A percentile compares a stretch with the other conserved stretches of the same genome.
These are phyloP conservation scores for Lentinula aciculospora DNA, from an alignment of 768 basidiomycete genomes.

Conservation along the genomic window DNA sequence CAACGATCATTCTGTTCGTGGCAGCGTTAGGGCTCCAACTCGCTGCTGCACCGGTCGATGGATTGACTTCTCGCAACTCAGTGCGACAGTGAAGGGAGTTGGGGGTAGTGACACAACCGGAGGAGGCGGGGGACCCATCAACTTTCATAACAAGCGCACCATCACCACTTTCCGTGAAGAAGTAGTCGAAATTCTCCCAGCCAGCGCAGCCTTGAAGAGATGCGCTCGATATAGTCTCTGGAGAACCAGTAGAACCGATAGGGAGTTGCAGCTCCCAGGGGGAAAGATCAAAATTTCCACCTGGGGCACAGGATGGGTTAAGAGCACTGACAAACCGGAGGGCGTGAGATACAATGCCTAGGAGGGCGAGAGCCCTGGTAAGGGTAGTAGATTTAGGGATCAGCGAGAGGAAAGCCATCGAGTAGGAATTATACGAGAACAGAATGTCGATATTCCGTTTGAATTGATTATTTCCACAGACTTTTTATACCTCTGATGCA, in stretches of 20 bases:
- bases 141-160: slow-evolving; percentile 2
- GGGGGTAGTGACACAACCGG: not conserved
- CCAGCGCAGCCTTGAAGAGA: not conserved
- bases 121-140: not conserved
- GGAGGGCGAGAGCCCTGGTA: not conserved
- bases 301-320: slow-evolving; percentile 1
- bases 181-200: not conserved
- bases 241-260: not conserved
- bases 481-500: not conserved
- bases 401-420: not conserved
- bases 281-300: slow-evolving; percentile 3
- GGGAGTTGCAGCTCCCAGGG: slow-evolving; percentile 3
- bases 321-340: not conserved
- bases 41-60: not conserved
- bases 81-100: slow-evolving; percentile 1
- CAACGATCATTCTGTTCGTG: not conserved
- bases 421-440: not conserved
- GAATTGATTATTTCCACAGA: not conserved
- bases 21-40: slow-evolving; percentile 4
- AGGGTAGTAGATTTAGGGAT: not conserved
- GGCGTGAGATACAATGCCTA: not conserved
- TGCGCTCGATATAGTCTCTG: slow-evolving; percentile 2
- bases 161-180: slow-evolving; percentile 1
- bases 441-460: not conserved
- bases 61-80: not conserved